A percentile compares a stretch with the other conserved stretches of the same genome.
phyloP scores from a whole-genome alignment of 495 filamentous ascomycete genomes.

The Xylaria nigripes region DNA sequence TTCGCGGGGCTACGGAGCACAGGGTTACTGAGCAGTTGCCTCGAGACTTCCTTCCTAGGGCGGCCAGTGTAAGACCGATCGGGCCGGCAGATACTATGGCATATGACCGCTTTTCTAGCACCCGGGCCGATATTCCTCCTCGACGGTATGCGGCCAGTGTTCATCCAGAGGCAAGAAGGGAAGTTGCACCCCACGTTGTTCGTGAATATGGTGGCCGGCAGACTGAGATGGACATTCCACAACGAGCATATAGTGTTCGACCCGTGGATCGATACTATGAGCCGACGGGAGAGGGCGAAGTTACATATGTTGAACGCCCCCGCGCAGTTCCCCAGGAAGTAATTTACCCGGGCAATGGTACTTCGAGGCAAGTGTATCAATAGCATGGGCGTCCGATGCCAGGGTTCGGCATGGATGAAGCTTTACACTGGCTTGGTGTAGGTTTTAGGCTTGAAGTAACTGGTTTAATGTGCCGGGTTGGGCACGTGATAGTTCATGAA shows the following conservation, averaged over 20 bases:
- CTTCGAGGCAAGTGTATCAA: slow-evolving; percentile 29
- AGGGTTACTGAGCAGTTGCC: slow-evolving; percentile 32
- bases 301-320: slow-evolving; percentile 39
- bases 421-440: no score
- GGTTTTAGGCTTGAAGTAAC: background rate
- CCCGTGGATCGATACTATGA: slow-evolving; percentile 35
- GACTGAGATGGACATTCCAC: slow-evolving; percentile 21
- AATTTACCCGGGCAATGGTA: slow-evolving; percentile 29
- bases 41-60: slow-evolving; percentile 47
- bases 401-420: background rate
- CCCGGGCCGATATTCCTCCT: slow-evolving; percentile 39
- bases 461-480: background rate
- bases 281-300: slow-evolving; percentile 34
- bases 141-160: slow-evolving; percentile 36
- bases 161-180: slow-evolving; percentile 32
- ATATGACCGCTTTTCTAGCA: slow-evolving; percentile 44
- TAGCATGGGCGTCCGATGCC: slow-evolving; percentile 7
- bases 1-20: slow-evolving; percentile 29
- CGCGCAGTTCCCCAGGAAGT: slow-evolving; percentile 29
- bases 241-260: slow-evolving; percentile 29
- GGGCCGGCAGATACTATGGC: slow-evolving; percentile 43
- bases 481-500: background rate
- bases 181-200: slow-evolving; percentile 23
- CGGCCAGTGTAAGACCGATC: slow-evolving; percentile 53
- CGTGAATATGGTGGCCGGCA: slow-evolving; percentile 41